Percentiles rank a stretch among this genome's conserved stretches.
Conservation (phyloP, 148 eudicot species). For the Dianthus caryophyllus region DNA sequence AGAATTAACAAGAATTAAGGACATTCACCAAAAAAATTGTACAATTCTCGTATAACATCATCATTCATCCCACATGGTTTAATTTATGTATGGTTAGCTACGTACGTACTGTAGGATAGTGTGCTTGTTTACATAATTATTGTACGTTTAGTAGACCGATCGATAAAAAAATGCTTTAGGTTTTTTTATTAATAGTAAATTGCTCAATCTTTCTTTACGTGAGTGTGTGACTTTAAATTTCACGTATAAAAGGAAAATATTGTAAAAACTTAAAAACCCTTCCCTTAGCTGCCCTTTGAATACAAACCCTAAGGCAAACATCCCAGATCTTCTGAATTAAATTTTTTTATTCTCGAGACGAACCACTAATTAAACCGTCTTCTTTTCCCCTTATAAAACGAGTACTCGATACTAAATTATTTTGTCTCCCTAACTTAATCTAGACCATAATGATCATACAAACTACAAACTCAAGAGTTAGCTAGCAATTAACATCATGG, state of each 20-base stretch:
- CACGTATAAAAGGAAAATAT: no score
- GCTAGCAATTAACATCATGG: constrained; percentile 22
- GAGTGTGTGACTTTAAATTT: no score
- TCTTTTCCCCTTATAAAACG: not conserved
- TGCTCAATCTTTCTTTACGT: no score
- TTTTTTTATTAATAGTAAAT: no score
- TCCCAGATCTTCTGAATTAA: no score
- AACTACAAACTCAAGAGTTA: constrained; percentile 22
- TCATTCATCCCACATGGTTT: constrained; percentile 44
- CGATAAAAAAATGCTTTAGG: not conserved
- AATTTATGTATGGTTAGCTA: constrained; percentile 2
- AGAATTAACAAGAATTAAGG: not conserved
- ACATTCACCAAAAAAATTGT: not conserved
- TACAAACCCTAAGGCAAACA: no score
- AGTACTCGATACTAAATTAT: not conserved
- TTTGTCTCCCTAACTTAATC: constrained; percentile 15
- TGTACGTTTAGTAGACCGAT: not conserved
- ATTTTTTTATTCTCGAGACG: no score
- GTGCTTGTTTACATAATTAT: not conserved
- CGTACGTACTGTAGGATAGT: constrained; percentile 21
- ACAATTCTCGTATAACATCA: constrained; percentile 31
- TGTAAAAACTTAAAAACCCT: no score
- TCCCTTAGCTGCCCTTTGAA: no score
- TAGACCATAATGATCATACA: constrained; percentile 26
- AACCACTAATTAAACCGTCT: no score